Evolutionary conservation across 1,139 yeast genomes (phyloP).

Genomic region (Kluyveromyces sp.): DNA sequence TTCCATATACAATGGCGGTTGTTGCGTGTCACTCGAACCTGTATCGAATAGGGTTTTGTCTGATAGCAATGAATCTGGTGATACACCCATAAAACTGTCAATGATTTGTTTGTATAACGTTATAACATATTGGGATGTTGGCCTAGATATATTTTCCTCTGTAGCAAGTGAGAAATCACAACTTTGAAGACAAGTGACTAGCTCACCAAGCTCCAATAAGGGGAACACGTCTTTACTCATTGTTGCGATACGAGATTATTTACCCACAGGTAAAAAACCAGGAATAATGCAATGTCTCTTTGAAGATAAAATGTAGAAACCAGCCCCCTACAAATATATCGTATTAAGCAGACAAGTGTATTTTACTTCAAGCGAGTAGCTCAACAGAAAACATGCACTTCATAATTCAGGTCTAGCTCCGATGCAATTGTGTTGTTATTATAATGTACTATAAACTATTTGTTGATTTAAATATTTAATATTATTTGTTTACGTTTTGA

Average conservation of each 20-base stretch:
- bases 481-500: too few relatives aligned
- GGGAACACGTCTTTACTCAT: slow-evolving; percentile 47
- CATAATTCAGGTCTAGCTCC: too few relatives aligned
- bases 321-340: too few relatives aligned
- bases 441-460: too few relatives aligned
- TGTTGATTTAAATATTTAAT: too few relatives aligned
- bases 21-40: slow-evolving; percentile 23
- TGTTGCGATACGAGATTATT: not conserved
- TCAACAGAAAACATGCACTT: too few relatives aligned
- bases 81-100: slow-evolving; percentile 59
- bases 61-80: slow-evolving; percentile 38
- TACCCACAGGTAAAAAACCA: too few relatives aligned
- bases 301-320: too few relatives aligned
- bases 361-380: too few relatives aligned
- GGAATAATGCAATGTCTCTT: too few relatives aligned
- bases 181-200: slow-evolving; percentile 52
- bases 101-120: slow-evolving; percentile 62
- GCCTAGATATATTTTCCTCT: slow-evolving; percentile 57
- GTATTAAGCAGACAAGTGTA: too few relatives aligned
- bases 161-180: slow-evolving; percentile 53
- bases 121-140: slow-evolving; percentile 56
- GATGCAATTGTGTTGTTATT: too few relatives aligned
- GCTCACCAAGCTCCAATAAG: slow-evolving; percentile 54
- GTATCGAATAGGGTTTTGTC: slow-evolving; percentile 10
- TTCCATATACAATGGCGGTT: slow-evolving; percentile 26